A percentile compares a stretch with the other conserved stretches of the same genome.
These are phyloP conservation scores for Penicillium sp. DNA, from an alignment of 2,329 filamentous ascomycete genomes.

Conservation along the genomic window DNA sequence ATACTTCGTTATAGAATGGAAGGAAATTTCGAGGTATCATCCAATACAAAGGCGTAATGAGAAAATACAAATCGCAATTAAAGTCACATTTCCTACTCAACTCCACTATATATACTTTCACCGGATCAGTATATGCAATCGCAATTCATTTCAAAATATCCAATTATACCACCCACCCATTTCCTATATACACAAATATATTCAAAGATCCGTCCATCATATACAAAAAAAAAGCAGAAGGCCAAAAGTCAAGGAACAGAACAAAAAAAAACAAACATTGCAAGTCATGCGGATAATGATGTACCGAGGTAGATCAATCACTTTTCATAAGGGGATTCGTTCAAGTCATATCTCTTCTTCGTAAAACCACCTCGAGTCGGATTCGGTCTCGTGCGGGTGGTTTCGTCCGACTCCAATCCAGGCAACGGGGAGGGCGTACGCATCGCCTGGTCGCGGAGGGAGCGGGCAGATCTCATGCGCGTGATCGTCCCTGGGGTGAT, in stretches of 20 bases:
- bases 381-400: neutral
- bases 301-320: slow-evolving; percentile 17
- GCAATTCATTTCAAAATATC: neutral
- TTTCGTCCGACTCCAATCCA: neutral
- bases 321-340: slow-evolving; percentile 32
- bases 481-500: slow-evolving; percentile 45
- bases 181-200: neutral
- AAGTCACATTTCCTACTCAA: neutral
- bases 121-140: neutral
- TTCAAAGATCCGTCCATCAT: neutral
- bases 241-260: neutral
- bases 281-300: slow-evolving; percentile 3
- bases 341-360: slow-evolving; percentile 30
- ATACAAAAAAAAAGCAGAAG: slow-evolving; percentile 3
- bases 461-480: slow-evolving; percentile 38
- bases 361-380: slow-evolving; percentile 19
- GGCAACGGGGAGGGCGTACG: slow-evolving; percentile 14
- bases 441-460: slow-evolving; percentile 26
- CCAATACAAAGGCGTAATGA: neutral
- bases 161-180: neutral
- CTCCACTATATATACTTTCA: neutral
- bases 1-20: neutral
- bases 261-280: neutral
- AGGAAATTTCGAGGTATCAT: neutral
- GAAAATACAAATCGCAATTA: neutral